Percentiles rank a stretch among this genome's conserved stretches.
Evolutionary conservation across 2,329 filamentous ascomycete genomes (phyloP).

Genomic region (Plectosphaerella sp.): DNA sequence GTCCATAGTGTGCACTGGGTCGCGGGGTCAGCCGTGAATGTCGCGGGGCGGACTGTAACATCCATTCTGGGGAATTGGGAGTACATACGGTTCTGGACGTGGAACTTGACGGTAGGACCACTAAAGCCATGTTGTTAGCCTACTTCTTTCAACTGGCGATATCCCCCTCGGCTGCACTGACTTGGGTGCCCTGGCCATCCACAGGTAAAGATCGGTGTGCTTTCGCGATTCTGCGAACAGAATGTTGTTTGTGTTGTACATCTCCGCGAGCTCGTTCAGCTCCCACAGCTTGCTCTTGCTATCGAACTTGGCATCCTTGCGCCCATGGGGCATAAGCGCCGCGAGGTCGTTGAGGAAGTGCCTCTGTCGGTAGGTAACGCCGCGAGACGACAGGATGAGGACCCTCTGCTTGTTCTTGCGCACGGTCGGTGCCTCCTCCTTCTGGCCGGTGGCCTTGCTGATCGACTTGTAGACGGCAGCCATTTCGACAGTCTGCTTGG

Average conservation of each 20-base stretch:
- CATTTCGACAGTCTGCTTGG: conserved; percentile 41
- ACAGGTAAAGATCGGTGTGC: conserved; percentile 89
- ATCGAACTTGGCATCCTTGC: conserved; percentile 95
- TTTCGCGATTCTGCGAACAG: conserved; percentile 96
- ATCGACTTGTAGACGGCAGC: conserved; percentile 72
- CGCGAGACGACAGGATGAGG: conserved; percentile 85
- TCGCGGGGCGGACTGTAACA: no score
- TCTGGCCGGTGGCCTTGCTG: conserved; percentile 34
- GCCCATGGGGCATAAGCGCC: conserved; percentile 81
- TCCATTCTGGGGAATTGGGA: neutral
- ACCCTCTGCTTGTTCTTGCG: conserved; percentile 71
- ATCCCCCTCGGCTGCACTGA: no score
- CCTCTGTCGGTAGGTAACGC: conserved; percentile 86
- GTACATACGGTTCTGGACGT: conserved; percentile 67
- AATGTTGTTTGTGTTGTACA: conserved; percentile 46
- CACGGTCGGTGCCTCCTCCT: conserved; percentile 38
- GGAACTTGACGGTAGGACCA: conserved; percentile 58
- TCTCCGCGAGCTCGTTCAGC: conserved; percentile 69
- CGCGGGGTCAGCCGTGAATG: neutral
- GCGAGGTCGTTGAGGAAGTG: conserved; percentile 89
- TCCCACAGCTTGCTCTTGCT: conserved; percentile 85
- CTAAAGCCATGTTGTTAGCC: no score
- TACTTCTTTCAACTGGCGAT: conserved; percentile 48
- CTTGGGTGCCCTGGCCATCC: conserved; percentile 88
- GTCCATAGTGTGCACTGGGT: conserved; percentile 84